These are phyloP conservation scores for Thoreauomyces humboldtii DNA, from an alignment of 192 early-diverging fungal genomes.

Conservation along the genomic window DNA sequence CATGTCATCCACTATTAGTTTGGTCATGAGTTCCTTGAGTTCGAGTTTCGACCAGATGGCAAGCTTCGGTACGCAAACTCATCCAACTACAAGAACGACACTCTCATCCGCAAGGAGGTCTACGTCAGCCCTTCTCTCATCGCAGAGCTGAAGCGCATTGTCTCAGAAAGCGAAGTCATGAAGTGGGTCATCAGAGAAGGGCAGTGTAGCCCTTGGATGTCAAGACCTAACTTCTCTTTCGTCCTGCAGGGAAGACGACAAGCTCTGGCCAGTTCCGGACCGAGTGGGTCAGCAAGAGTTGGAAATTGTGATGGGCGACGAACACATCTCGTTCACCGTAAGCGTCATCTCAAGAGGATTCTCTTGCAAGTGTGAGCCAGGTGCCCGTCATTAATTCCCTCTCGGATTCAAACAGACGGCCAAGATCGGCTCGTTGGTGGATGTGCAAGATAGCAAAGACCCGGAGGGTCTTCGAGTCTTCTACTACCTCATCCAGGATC, in stretches of 20 bases:
- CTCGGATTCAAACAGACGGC: slow-evolving; percentile 68
- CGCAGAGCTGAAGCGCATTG: slow-evolving; percentile 84
- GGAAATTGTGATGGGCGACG: slow-evolving; percentile 85
- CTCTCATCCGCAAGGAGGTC: slow-evolving; percentile 91
- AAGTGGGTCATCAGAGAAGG: slow-evolving; percentile 58
- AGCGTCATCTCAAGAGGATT: not conserved
- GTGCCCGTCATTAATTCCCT: not conserved
- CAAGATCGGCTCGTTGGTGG: slow-evolving; percentile 88
- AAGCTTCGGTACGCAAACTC: slow-evolving; percentile 95
- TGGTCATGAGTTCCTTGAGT: slow-evolving; percentile 99
- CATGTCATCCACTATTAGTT: no score
- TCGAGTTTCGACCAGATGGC: slow-evolving; percentile 86
- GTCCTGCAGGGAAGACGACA: slow-evolving; percentile 75
- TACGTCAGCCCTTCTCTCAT: slow-evolving; percentile 75
- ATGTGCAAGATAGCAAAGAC: slow-evolving; percentile 85
- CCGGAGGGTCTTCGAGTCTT: slow-evolving; percentile 92
- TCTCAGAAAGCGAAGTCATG: slow-evolving; percentile 87
- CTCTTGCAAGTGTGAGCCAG: not conserved
- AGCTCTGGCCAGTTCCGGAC: slow-evolving; percentile 87
- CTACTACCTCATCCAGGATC: slow-evolving; percentile 97
- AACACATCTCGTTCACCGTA: slow-evolving; percentile 91
- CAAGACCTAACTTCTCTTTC: not conserved
- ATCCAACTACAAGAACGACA: slow-evolving; percentile 97
- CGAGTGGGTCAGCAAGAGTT: slow-evolving; percentile 90
- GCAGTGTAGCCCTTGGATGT: no score